These are phyloP conservation scores for Rosa hybrid DNA, from an alignment of 331 rosid genomes.

Conservation along the genomic window DNA sequence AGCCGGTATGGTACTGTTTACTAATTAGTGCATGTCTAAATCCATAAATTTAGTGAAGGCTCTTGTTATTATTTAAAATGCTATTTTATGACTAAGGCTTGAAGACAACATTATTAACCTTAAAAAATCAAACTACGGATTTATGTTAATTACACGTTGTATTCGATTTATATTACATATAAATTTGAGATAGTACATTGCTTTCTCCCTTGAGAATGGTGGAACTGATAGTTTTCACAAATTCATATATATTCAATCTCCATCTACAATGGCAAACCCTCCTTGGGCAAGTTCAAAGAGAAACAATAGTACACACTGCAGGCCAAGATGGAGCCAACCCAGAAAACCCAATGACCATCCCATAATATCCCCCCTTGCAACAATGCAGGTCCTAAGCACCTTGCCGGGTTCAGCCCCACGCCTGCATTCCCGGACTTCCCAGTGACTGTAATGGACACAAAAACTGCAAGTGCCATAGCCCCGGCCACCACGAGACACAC, in stretches of 20 bases:
- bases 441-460: conserved; percentile 58
- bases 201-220: not conserved
- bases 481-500: conserved; percentile 64
- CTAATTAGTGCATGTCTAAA: too few species aligned
- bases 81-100: too few species aligned
- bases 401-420: conserved; percentile 72
- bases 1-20: too few species aligned
- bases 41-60: too few species aligned
- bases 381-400: conserved; percentile 75
- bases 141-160: too few species aligned
- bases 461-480: conserved; percentile 56
- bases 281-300: conserved; percentile 49
- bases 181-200: not conserved
- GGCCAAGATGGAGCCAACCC: conserved; percentile 74
- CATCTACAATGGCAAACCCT: conserved; percentile 31
- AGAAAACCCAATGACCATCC: conserved; percentile 85
- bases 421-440: conserved; percentile 63
- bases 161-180: not conserved
- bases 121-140: not conserved
- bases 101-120: too few species aligned
- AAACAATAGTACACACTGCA: conserved; percentile 48
- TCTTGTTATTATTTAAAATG: too few species aligned
- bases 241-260: conserved; percentile 10
- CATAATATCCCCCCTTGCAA: conserved; percentile 52
- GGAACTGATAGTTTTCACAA: not conserved